A percentile compares a stretch with the other conserved stretches of the same genome.
phyloP scores from a whole-genome alignment of 345 rosid genomes.

The Linum usitatissimum region DNA sequence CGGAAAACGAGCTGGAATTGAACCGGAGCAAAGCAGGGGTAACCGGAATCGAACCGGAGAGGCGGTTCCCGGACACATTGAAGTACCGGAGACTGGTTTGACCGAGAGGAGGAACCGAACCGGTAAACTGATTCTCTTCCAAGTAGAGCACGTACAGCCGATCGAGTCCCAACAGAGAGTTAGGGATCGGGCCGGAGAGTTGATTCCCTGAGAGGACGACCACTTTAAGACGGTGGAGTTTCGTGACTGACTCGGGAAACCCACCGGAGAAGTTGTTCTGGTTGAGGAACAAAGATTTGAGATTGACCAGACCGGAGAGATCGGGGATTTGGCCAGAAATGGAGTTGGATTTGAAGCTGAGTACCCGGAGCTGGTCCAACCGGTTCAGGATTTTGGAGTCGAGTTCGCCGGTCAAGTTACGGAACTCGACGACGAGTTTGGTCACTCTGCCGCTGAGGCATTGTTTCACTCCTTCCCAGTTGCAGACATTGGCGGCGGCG shows the following conservation, averaged over 20 bases:
- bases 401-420: slow-evolving; percentile 55
- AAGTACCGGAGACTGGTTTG: slow-evolving; percentile 72
- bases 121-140: slow-evolving; percentile 51
- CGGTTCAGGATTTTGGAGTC: slow-evolving; percentile 39
- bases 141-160: slow-evolving; percentile 52
- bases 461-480: slow-evolving; percentile 66
- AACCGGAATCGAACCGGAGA: slow-evolving; percentile 63
- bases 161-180: slow-evolving; percentile 42
- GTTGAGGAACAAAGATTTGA: slow-evolving; percentile 66
- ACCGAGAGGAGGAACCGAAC: slow-evolving; percentile 59
- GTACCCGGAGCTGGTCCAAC: slow-evolving; percentile 73
- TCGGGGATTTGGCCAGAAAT: slow-evolving; percentile 64
- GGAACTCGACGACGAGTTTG: slow-evolving; percentile 65
- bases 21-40: slow-evolving; percentile 64
- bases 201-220: slow-evolving; percentile 44
- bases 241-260: slow-evolving; percentile 55
- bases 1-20: slow-evolving; percentile 44
- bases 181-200: slow-evolving; percentile 58
- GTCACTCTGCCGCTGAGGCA: slow-evolving; percentile 71
- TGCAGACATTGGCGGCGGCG: slow-evolving; percentile 31
- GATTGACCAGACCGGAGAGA: slow-evolving; percentile 57
- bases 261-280: slow-evolving; percentile 60
- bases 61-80: slow-evolving; percentile 65
- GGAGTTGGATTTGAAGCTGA: slow-evolving; percentile 80
- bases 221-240: slow-evolving; percentile 66